Conservation (phyloP, 148 eudicot genomes). For the Rhododendron kiyosumense region DNA sequence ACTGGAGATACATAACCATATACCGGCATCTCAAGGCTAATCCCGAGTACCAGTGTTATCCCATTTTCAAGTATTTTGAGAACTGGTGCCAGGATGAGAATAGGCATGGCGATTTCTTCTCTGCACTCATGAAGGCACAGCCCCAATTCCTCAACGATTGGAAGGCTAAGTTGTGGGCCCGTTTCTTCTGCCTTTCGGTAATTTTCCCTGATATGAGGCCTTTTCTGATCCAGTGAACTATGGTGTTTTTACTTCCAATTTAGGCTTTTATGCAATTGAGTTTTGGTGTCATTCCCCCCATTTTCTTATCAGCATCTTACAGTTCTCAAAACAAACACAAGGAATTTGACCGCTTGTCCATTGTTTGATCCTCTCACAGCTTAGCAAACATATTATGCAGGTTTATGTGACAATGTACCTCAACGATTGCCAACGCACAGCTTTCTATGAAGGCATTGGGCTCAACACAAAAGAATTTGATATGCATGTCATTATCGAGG, state of each 20-base stretch:
- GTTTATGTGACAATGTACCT: constrained; percentile 99
- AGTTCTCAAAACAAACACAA: background rate
- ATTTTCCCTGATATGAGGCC: background rate
- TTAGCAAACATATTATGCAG: constrained; percentile 28
- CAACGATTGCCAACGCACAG: constrained; percentile 90
- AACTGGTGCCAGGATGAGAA: constrained; percentile 99
- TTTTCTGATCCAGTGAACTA: background rate
- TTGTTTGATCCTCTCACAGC: background rate
- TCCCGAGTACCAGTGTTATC: constrained; percentile 87
- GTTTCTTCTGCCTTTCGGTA: constrained; percentile 99
- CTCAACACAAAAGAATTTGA: constrained; percentile 91
- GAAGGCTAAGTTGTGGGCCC: constrained; percentile 97
- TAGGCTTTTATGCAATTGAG: background rate
- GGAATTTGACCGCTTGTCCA: background rate
- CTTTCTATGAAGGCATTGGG: constrained; percentile 94
- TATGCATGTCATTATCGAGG: constrained; percentile 99
- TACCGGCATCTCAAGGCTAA: constrained; percentile 91
- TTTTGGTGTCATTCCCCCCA: background rate
- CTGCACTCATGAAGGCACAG: constrained; percentile 95
- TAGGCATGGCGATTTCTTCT: constrained; percentile 98
- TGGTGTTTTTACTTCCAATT: background rate
- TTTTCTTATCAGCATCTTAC: background rate
- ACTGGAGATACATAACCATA: constrained; percentile 99
- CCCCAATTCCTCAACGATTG: constrained; percentile 99
- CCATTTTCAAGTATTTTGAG: constrained; percentile 95